A percentile compares a stretch with the other conserved stretches of the same genome.
Evolutionary conservation across 129 eudicot species (phyloP).

Genomic region (Centaurea solstitialis): DNA sequence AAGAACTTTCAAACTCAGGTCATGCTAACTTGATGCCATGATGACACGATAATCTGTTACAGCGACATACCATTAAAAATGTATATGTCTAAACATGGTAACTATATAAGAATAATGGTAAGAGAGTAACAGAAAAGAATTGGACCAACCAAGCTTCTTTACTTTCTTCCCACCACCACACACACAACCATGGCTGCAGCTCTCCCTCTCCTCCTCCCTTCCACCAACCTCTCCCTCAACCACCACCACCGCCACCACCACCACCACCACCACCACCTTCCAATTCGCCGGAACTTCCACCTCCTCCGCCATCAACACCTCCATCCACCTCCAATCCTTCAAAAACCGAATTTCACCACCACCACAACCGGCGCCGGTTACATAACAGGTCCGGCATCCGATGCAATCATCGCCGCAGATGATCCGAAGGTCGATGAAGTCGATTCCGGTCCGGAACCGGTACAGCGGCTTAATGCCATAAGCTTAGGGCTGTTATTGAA

Average conservation of each 20-base stretch:
- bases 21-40: too few species aligned
- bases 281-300: not conserved
- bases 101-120: too few species aligned
- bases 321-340: not conserved
- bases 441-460: constrained; percentile 26
- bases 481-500: constrained; percentile 66
- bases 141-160: not conserved
- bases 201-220: constrained; percentile 31
- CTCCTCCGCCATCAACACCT: constrained; percentile 22
- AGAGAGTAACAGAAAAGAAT: not conserved
- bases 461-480: constrained; percentile 49
- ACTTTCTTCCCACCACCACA: constrained; percentile 29
- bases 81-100: too few species aligned
- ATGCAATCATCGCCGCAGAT: constrained; percentile 49
- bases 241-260: constrained; percentile 29
- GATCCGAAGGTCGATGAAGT: constrained; percentile 54
- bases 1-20: too few species aligned
- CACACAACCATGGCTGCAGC: constrained; percentile 50
- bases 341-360: constrained; percentile 11
- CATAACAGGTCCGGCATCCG: constrained; percentile 79
- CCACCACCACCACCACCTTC: constrained; percentile 29
- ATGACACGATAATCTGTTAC: too few species aligned
- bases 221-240: constrained; percentile 19
- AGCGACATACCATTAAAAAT: too few species aligned
- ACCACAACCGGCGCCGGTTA: constrained; percentile 56